Evolutionary conservation across 225 moss, liverwort and hornwort genomes (phyloP).

Genomic region (Ulota crispa): DNA sequence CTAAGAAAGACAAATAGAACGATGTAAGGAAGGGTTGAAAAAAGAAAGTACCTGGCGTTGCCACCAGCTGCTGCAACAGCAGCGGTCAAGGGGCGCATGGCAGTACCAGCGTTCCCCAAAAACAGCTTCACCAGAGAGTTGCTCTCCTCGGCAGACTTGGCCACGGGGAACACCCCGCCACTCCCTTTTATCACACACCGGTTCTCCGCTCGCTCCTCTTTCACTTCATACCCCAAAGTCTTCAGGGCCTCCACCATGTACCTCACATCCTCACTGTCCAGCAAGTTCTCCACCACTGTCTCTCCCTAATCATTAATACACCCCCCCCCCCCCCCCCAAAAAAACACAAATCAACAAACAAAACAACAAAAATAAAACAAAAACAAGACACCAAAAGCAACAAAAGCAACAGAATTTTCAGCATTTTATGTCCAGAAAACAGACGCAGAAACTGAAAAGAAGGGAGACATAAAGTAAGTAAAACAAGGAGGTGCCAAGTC

Average conservation of each 20-base stretch:
- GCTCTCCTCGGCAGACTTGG: slow-evolving; percentile 40
- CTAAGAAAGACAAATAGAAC: background rate
- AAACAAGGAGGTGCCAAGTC: too few species aligned
- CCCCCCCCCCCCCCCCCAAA: background rate
- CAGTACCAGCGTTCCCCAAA: slow-evolving; percentile 87
- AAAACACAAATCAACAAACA: background rate
- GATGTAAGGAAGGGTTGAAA: background rate
- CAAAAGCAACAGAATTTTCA: too few species aligned
- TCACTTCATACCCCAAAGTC: slow-evolving; percentile 64
- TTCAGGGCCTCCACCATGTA: slow-evolving; percentile 85
- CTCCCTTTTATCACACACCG: slow-evolving; percentile 64
- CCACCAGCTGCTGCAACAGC: slow-evolving; percentile 86
- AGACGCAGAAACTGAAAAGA: too few species aligned
- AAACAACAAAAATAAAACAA: too few species aligned
- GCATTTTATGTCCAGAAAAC: too few species aligned
- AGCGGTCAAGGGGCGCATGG: slow-evolving; percentile 89
- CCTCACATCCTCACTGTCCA: slow-evolving; percentile 95
- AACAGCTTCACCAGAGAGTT: slow-evolving; percentile 59
- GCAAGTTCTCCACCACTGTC: slow-evolving; percentile 89
- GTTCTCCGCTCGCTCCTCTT: slow-evolving; percentile 74
- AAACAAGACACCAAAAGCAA: too few species aligned
- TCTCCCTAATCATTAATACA: slow-evolving; percentile 52
- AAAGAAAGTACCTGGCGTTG: slow-evolving; percentile 48
- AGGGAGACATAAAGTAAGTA: too few species aligned
- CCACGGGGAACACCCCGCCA: slow-evolving; percentile 73